These are phyloP conservation scores for Gynandropsis gynandra DNA, from an alignment of 345 rosid species.

Conservation along the genomic window DNA sequence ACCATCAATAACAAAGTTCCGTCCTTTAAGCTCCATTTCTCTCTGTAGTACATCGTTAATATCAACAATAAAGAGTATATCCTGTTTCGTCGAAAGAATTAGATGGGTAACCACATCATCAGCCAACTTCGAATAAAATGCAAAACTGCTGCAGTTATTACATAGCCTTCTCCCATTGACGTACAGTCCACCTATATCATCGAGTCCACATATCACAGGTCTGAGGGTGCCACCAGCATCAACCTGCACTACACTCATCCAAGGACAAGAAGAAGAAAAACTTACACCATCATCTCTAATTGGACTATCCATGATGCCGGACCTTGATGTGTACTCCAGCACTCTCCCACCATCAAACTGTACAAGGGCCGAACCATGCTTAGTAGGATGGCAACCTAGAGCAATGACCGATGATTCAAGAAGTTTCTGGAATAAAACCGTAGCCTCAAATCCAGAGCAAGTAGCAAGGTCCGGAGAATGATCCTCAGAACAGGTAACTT, in stretches of 20 bases:
- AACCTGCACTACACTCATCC: conserved; percentile 59
- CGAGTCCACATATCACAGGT: conserved; percentile 75
- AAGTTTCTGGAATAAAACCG: conserved; percentile 31
- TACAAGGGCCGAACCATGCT: conserved; percentile 55
- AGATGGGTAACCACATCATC: conserved; percentile 69
- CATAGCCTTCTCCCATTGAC: conserved; percentile 53
- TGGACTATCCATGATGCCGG: conserved; percentile 40
- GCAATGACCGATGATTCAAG: conserved; percentile 51
- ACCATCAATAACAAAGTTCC: conserved; percentile 41
- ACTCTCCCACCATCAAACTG: conserved; percentile 81
- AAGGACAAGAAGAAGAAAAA: conserved; percentile 63
- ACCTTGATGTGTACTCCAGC: conserved; percentile 40
- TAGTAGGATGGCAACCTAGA: conserved; percentile 55
- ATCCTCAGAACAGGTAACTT: conserved; percentile 61
- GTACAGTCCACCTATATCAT: conserved; percentile 72
- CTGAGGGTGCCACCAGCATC: conserved; percentile 30
- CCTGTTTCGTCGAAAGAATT: conserved; percentile 77
- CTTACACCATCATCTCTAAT: conserved; percentile 26
- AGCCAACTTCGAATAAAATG: conserved; percentile 70
- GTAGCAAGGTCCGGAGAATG: conserved; percentile 50
- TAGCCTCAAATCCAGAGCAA: conserved; percentile 74
- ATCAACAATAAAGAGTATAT: conserved; percentile 74
- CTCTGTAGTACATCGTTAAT: conserved; percentile 53
- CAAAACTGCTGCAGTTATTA: conserved; percentile 82
- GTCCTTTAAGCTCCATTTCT: conserved; percentile 46